Conservation (phyloP, 495 filamentous ascomycete genomes). For the Mytilinidion resinicola region DNA sequence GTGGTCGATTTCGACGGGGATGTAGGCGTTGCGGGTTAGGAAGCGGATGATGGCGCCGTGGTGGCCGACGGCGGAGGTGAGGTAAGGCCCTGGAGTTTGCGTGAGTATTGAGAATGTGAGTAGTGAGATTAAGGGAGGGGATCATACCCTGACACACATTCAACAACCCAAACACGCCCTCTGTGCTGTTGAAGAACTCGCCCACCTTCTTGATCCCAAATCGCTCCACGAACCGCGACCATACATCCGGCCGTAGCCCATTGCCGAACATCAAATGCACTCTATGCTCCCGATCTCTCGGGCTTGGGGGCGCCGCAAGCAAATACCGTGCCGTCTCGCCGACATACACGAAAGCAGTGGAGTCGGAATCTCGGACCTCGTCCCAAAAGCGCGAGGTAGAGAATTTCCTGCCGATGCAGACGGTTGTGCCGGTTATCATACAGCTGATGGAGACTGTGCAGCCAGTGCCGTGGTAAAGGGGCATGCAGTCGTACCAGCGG, state of each 20-base stretch:
- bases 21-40: constrained; percentile 45
- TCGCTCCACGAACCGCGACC: constrained; percentile 57
- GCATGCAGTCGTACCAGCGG: constrained; percentile 74
- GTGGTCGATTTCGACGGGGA: constrained; percentile 64
- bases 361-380: constrained; percentile 60
- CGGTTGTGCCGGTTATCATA: constrained; percentile 51
- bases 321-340: constrained; percentile 75
- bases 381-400: constrained; percentile 66
- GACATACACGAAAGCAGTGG: constrained; percentile 75
- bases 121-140: not conserved
- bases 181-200: constrained; percentile 41
- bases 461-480: constrained; percentile 73
- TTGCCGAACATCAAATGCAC: constrained; percentile 69
- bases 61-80: constrained; percentile 60
- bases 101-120: not conserved
- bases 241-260: constrained; percentile 71
- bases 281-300: constrained; percentile 58
- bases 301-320: constrained; percentile 58
- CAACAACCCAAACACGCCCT: constrained; percentile 32
- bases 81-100: constrained; percentile 50
- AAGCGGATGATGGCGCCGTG: constrained; percentile 56
- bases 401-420: constrained; percentile 67
- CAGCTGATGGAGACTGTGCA: constrained; percentile 49
- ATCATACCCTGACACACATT: constrained; percentile 27
- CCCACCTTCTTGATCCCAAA: constrained; percentile 32